Evolutionary conservation across 768 basidiomycete genomes (phyloP), one percentile per base, ranked within the genome.

Genomic region (Lactarius quietus): DNA sequence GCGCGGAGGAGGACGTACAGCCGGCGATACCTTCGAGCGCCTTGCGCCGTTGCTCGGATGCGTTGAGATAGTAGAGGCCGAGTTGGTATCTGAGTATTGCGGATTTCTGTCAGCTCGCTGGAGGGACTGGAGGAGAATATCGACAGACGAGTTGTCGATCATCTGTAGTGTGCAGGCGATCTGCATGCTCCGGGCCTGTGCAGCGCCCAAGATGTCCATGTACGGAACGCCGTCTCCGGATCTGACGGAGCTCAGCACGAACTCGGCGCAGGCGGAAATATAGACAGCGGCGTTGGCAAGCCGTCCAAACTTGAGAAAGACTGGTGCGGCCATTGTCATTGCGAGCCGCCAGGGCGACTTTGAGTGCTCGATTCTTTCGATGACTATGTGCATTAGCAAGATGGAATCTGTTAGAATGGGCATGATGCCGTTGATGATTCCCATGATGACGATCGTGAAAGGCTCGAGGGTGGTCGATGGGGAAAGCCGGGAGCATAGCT

Each of bases 241-340:
- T 18, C 4, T 53, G 35, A 66, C 55, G 2, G 65, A 66, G 31
- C 57, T 38, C 41, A 66, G 57, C 51, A 66, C 61, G 39, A 66
- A 66, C 31, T 43, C 65, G 61, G 65, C 65, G 51, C 65, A 62
- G 31, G 59, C 60, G 18, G 38, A 7, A 0, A 61, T 68, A 36
- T 68, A 66, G 38, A 66, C 51, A 7, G 51, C 67, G 20, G 64
- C 33, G 41, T 66, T 68, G 20, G 33, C 51, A 26, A 68, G 58
- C 15, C 67, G 64, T 20, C 59, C 59, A 23, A 61, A 38, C 31
- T 68, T 68, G 53, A 68, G 59, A 52, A 66, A 15, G 29, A 68
- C 38, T 2, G 67, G 57, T 2, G 51, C 33, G n/a, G 67, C 64
- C 56, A 66, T 66, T 38, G 45, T 68, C 38, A 58, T 7, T 6